Evolutionary conservation across 2,329 filamentous ascomycete genomes (phyloP).

Genomic region (Ustulina deusta): DNA sequence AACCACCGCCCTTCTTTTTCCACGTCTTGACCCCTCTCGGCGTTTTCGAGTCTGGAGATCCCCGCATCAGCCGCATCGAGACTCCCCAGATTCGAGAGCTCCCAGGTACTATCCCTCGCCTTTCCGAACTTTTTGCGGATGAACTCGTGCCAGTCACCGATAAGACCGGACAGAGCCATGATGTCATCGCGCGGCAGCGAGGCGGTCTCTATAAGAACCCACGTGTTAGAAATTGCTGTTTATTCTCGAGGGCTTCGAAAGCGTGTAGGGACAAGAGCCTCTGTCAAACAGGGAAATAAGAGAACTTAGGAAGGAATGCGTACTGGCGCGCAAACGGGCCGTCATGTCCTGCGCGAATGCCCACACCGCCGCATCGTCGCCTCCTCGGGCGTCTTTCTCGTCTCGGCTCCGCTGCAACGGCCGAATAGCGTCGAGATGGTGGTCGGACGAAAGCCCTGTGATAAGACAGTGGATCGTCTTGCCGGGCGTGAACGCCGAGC

Average conservation of each 20-base stretch:
- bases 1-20: slow-evolving; percentile 46
- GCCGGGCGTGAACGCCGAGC: slow-evolving; percentile 45
- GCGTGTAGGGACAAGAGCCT: neutral
- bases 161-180: slow-evolving; percentile 56
- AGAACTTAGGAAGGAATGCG: neutral
- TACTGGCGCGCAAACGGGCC: slow-evolving; percentile 50
- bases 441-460: slow-evolving; percentile 51
- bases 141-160: slow-evolving; percentile 59
- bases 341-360: slow-evolving; percentile 53
- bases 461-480: slow-evolving; percentile 56
- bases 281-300: neutral
- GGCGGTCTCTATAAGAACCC: slow-evolving; percentile 36
- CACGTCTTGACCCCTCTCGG: neutral
- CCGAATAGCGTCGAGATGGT: slow-evolving; percentile 36
- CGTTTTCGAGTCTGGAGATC: slow-evolving; percentile 23
- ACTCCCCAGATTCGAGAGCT: slow-evolving; percentile 65
- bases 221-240: neutral
- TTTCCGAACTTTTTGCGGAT: slow-evolving; percentile 58
- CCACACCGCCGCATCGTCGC: slow-evolving; percentile 56
- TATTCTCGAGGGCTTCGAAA: neutral
- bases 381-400: neutral
- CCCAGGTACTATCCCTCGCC: slow-evolving; percentile 59
- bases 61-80: slow-evolving; percentile 44
- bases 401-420: slow-evolving; percentile 28
- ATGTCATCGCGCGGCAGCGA: slow-evolving; percentile 59